Base-by-base conservation (phyloP, 768 basidiomycete genomes). In the Fomitopsis pulvina region DNA sequence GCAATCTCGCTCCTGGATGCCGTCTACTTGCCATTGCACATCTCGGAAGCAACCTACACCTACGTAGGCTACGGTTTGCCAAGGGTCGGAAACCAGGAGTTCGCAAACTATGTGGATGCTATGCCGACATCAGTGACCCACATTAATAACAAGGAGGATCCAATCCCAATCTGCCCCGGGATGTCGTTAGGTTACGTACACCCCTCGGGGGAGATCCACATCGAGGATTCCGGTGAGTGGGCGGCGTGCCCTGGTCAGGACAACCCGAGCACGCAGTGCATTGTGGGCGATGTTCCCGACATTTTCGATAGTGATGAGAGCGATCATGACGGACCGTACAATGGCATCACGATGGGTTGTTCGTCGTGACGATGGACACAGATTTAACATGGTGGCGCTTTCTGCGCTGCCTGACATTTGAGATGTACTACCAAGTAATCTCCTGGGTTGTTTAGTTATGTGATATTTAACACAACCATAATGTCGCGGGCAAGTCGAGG, bases 161-260 rank as follows among this genome's bases (percentile, higher is more conserved):
- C 65, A 0, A 54, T 76, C 16, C 74, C 74, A 2, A 69, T 58
- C 46, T 7, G 56, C 4, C 52, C 59, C 9, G 69, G 68, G 7
- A 60, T 50, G 29, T 64, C 66, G 54, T 62, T 77, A 12, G 76
- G 74, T 2, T 81, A 64, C 57, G 66, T 63, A 47, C 79, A 80
- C 38, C 70, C 74, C 3, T 60, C 60, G 10, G 69, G 66, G 2
- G 71, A 72, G 57, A 52, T 66, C 4, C 70, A 71, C 51, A 69
- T 71, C 54, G 60, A 71, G 37, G 67, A 66, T 38, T 69, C 67
- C 2, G 70, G 67, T 0, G 61, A 65, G 16, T 87, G 83, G 83
- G 62, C 71, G 20, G 50, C 65, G 6, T 86, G 84, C 53, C 72
- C 80, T 4, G 79, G 83, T 3, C 75, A 83, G 50, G 85, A 87